Percentiles rank a stretch among this genome's conserved stretches.
Conservation (phyloP, 2,329 filamentous ascomycete genomes). For the Cadophora luteo-olivacea region DNA sequence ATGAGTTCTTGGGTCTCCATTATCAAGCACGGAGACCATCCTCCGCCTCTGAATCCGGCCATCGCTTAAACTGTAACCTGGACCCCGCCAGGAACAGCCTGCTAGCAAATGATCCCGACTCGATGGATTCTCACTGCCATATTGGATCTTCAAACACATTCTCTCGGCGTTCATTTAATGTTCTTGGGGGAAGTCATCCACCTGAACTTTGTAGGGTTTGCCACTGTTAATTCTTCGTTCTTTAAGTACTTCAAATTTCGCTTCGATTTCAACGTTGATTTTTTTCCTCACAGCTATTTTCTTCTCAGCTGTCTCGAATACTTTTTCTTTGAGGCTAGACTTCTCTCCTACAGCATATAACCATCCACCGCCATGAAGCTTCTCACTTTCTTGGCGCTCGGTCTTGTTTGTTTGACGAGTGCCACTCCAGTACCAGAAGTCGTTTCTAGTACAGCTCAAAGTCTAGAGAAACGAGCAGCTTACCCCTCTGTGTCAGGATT, state of each 20-base stretch:
- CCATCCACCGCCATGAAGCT: not conserved
- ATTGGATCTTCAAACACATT: not conserved
- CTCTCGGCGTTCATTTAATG: constrained; percentile 3
- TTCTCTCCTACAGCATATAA: not conserved
- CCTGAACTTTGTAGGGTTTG: not conserved
- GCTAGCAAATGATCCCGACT: not conserved
- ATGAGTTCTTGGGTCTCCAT: not conserved
- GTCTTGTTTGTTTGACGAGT: not conserved
- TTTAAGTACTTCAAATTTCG: not conserved
- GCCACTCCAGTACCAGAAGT: not conserved
- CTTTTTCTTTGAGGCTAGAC: not conserved
- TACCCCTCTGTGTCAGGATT: constrained; percentile 4
- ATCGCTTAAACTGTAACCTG: not conserved
- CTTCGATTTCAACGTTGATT: not conserved
- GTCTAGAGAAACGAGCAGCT: not conserved
- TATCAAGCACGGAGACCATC: not conserved
- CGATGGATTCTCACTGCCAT: not conserved
- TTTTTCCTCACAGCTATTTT: not conserved
- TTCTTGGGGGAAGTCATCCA: not conserved
- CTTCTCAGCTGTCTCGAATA: not conserved
- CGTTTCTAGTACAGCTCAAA: not conserved
- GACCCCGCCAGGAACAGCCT: not conserved
- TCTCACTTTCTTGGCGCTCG: not conserved
- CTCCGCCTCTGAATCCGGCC: not conserved
- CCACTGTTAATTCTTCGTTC: not conserved